These are phyloP conservation scores for Acacia pycnantha DNA, from an alignment of 331 rosid species.

Conservation along the genomic window DNA sequence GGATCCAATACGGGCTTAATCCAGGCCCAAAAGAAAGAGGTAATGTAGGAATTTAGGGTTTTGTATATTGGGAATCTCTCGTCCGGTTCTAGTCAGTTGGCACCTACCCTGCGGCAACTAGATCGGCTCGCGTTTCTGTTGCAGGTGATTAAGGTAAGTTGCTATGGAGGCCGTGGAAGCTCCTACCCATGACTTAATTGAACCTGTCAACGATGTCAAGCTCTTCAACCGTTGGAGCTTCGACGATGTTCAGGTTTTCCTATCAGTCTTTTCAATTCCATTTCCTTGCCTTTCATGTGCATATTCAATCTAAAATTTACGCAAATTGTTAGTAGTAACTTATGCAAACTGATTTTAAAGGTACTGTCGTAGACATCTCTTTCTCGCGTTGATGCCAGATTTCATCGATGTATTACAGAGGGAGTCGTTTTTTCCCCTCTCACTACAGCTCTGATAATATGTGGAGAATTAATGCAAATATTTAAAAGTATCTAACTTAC, in stretches of 20 bases:
- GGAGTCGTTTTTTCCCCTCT: background rate
- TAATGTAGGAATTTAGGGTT: background rate
- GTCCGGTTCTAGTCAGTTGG: background rate
- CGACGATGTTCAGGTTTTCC: constrained; percentile 46
- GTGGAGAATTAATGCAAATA: background rate
- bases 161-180: constrained; percentile 26
- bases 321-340: background rate
- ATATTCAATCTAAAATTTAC: background rate
- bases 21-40: background rate
- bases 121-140: background rate
- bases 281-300: background rate
- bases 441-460: background rate
- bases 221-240: constrained; percentile 57
- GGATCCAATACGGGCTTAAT: background rate
- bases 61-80: background rate
- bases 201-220: constrained; percentile 41
- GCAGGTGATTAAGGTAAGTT: background rate
- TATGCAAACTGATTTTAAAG: background rate
- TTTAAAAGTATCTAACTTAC: background rate
- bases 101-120: background rate
- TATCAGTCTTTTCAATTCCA: background rate
- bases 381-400: background rate
- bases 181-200: constrained; percentile 8
- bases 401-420: too few relatives aligned
- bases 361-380: background rate